Base-by-base conservation (phyloP, 2,329 filamentous ascomycete genomes). In the Hypoxylon sp. region DNA sequence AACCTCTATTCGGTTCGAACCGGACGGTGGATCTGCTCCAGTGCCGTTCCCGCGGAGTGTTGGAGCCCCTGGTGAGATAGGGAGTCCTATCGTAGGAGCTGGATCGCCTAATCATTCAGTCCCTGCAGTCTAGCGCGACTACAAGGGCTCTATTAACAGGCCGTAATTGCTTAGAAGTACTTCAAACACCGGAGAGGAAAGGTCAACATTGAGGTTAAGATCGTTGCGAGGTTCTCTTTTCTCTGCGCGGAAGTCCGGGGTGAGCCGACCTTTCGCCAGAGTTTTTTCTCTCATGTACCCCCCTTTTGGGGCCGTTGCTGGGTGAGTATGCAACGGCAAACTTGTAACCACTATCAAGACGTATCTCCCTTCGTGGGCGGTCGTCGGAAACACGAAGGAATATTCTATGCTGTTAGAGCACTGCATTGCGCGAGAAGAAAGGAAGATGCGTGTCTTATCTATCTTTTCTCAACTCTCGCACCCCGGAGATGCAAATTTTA, bases 51-150 rank as follows among this genome's bases (percentile, higher is more conserved):
- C 78, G 67, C 82, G 84, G 69, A 80, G 81, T 5, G 80, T 88
- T 1, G 86, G 86, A 49, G 85, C 86, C 5, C 89, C 90, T 2
- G 89, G 90, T 32, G 89, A 93, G 77, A 91, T 93, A 67, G 89
- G 90, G 46, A 93, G 90, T 75, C 91, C 90, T 1, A 79, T 76
- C 10, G 72, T 76, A 48, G 72, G 71, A 28, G 46, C 61, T 50
- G 68, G 70, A 23, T 69, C 65, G 23, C 68, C 67, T 55, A 50
- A 46, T 41, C 38, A 64, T 25, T 71, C 69, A 49, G 38, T n/a
- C 43, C 32, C 63, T 34, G 28, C 19, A 53, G 34, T 53, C 13
- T 68, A 65, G 56, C 14, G 25, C n/a, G 19, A 25, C 10, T 45
- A 25, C 5, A 28, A 32, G 45, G 13, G 9, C 14, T 11, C 5